Evolutionary conservation across 2,329 filamentous ascomycete species (phyloP).

Genomic region (Triangularia setosa): DNA sequence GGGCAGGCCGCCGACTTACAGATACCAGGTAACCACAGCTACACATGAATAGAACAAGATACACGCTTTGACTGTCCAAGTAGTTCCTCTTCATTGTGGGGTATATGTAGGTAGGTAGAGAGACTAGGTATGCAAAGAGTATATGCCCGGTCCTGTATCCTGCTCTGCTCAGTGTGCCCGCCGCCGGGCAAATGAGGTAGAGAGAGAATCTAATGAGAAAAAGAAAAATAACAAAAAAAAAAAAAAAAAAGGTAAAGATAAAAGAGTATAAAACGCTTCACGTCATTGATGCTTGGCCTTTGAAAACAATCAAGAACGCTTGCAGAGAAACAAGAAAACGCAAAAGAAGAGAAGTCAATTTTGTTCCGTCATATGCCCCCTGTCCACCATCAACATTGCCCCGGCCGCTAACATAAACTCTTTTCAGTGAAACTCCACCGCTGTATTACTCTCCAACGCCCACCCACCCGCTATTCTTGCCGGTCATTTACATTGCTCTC

Average conservation of each 20-base stretch:
- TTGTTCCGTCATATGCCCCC: not conserved
- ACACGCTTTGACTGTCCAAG: not conserved
- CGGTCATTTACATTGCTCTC: not conserved
- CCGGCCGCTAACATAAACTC: not conserved
- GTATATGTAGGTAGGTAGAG: not conserved
- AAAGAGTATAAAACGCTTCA: not conserved
- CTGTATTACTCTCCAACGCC: not conserved
- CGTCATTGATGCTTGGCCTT: not conserved
- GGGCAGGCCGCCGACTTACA: too few relatives aligned
- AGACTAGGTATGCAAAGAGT: not conserved
- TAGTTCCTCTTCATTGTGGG: not conserved
- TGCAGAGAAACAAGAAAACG: not conserved
- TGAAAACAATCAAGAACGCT: not conserved
- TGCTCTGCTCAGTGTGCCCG: not conserved
- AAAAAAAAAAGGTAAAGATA: not conserved
- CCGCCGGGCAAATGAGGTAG: not conserved
- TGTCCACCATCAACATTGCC: not conserved
- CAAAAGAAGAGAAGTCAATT: not conserved
- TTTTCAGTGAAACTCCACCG: not conserved
- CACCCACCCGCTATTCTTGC: not conserved
- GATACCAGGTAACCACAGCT: too few relatives aligned
- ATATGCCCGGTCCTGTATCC: not conserved
- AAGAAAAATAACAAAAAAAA: not conserved
- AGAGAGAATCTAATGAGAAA: not conserved
- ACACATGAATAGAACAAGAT: not conserved